phyloP scores from a whole-genome alignment of 2,329 filamentous ascomycete species.

The Monosporascus ibericus region DNA sequence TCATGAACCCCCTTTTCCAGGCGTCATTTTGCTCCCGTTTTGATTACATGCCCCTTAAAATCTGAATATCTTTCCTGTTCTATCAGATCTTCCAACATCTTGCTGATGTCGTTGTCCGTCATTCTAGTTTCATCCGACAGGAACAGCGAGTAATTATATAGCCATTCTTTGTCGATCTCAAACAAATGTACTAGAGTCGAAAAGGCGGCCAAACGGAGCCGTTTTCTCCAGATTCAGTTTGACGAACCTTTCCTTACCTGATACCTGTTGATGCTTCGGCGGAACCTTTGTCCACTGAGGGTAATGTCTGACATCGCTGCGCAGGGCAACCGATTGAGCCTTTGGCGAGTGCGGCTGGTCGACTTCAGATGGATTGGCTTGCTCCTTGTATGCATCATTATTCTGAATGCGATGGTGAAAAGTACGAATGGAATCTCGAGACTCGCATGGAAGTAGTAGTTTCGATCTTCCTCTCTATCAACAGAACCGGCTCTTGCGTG shows the following conservation, averaged over 20 bases:
- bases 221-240: constrained; percentile 1
- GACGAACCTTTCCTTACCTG: not conserved
- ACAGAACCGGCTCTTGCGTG: constrained; percentile 2
- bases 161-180: constrained; percentile 12
- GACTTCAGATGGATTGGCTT: not conserved
- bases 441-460: constrained; percentile 4
- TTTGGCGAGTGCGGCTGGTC: too few species aligned
- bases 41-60: too few species aligned
- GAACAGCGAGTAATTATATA: constrained; percentile 14
- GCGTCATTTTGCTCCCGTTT: too few species aligned
- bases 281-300: not conserved
- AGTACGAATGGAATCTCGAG: constrained; percentile 5
- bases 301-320: not conserved
- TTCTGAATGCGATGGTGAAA: not conserved
- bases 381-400: not conserved
- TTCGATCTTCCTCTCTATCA: not conserved
- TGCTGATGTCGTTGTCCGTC: not conserved
- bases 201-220: constrained; percentile 3
- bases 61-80: too few species aligned
- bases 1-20: too few species aligned
- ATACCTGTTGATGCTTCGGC: constrained; percentile 1
- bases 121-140: not conserved
- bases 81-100: not conserved
- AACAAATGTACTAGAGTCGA: constrained; percentile 7
- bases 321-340: too few species aligned